Evolutionary conservation across 1,284 basidiomycete species (phyloP), one percentile per base, ranked within the genome.

Genomic region (Anthracocystis panici-leucophaei): DNA sequence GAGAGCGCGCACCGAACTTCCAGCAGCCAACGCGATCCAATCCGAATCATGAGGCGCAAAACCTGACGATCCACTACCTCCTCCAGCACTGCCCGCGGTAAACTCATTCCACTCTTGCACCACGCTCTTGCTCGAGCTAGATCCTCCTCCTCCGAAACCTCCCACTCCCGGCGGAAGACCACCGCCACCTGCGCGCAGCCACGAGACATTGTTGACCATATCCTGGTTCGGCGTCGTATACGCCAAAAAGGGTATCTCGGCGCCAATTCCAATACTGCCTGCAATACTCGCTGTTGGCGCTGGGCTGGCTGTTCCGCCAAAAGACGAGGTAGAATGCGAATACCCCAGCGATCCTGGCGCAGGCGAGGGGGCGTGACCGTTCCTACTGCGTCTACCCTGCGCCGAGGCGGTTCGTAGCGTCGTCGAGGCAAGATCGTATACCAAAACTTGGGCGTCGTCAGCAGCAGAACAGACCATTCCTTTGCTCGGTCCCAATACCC

Each of bases 401-500:
- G 82, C 83, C 1, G 80, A 81, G 11, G 84, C 82, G 25, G 76
- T 80, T 20, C 83, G 75, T 21, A 85, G 61, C 16, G 84, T 84
- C 4, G 81, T 66, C 16, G 77, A 80, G 2, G 84, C 81, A 16
- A 85, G 69, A 54, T 85, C 84, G 50, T 84, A 85, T 6, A 85
- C 82, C 1, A 85, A 70, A 35, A 81, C 82, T 56, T 85, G 84
- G 0, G 78, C 77, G 46, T 85, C 84, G 54, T 85, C 84, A 10
- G 77, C 82, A 12, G 76, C 81, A 14, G 82, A 83, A 53, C 82
- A 82, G n/a, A 85, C 78, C 83, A 85, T 85, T 8, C 83, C 83
- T 65, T 85, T 85, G 54, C 76, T 77, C 8, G 78, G 80, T 1
- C 78, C 78, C 20, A 79, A 72, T 1, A 75, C 67, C 1, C 79